These are phyloP conservation scores for Moesziomyces antarcticus DNA, from an alignment of 1,284 basidiomycete species.

Conservation along the genomic window DNA sequence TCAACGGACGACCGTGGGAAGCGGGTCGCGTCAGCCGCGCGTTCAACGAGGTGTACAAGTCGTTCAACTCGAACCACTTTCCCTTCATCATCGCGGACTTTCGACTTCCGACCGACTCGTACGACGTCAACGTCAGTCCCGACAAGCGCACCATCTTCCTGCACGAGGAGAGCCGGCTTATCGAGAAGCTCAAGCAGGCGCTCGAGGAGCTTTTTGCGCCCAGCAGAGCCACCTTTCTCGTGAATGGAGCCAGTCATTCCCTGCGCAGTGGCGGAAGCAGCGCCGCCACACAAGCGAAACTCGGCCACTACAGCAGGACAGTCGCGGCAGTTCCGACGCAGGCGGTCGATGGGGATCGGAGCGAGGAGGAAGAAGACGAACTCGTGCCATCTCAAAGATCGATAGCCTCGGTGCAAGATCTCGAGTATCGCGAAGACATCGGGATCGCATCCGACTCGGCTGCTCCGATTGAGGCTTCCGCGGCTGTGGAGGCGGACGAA, in stretches of 20 bases:
- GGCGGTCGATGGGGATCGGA: conserved; percentile 19
- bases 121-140: conserved; percentile 95
- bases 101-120: conserved; percentile 80
- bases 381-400: not conserved
- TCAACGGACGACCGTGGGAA: conserved; percentile 91
- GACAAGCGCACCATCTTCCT: conserved; percentile 95
- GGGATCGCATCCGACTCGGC: not conserved
- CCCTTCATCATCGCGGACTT: conserved; percentile 89
- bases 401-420: not conserved
- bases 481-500: conserved; percentile 10
- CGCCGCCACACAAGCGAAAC: conserved; percentile 15
- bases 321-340: not conserved
- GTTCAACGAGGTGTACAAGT: conserved; percentile 65
- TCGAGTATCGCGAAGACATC: conserved; percentile 33
- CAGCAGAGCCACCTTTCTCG: conserved; percentile 75
- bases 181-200: conserved; percentile 72
- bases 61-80: conserved; percentile 51
- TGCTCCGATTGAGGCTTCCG: not conserved
- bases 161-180: conserved; percentile 85
- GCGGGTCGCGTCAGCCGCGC: conserved; percentile 65
- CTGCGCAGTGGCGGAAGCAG: conserved; percentile 20
- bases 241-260: conserved; percentile 47
- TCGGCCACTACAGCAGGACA: conserved; percentile 5
- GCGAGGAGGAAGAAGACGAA: conserved; percentile 38
- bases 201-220: conserved; percentile 77